Percentiles rank a stretch among this genome's conserved stretches.
These are phyloP conservation scores for Boletus rex-veris DNA, from an alignment of 768 basidiomycete species.

Conservation along the genomic window DNA sequence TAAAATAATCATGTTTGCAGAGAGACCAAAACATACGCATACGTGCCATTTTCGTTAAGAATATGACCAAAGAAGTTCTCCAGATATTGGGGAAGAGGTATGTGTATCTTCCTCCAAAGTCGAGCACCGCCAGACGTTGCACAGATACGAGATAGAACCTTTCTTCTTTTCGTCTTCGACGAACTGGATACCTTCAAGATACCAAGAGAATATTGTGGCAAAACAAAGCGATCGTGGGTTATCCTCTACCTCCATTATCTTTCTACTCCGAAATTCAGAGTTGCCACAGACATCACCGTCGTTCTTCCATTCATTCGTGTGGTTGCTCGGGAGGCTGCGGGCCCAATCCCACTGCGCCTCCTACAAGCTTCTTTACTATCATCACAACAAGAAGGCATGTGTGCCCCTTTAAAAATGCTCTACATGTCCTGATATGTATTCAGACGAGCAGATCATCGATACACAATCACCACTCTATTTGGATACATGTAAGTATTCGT, in stretches of 20 bases:
- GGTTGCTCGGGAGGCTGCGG: slow-evolving; percentile 15
- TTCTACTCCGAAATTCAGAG: neutral
- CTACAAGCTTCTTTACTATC: neutral
- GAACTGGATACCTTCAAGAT: slow-evolving; percentile 68
- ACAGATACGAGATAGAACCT: slow-evolving; percentile 53
- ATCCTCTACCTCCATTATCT: slow-evolving; percentile 24
- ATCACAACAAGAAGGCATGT: slow-evolving; percentile 7
- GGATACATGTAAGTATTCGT: slow-evolving; percentile 26
- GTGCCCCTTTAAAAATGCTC: neutral
- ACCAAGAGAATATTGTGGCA: slow-evolving; percentile 44
- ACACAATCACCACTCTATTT: slow-evolving; percentile 48
- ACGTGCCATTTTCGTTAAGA: slow-evolving; percentile 49
- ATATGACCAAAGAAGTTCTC: slow-evolving; percentile 47
- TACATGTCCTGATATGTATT: neutral
- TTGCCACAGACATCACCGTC: slow-evolving; percentile 49
- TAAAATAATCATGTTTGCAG: slow-evolving; percentile 8
- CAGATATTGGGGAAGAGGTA: slow-evolving; percentile 58
- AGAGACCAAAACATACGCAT: slow-evolving; percentile 39
- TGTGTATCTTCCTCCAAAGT: slow-evolving; percentile 1
- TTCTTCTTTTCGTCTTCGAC: slow-evolving; percentile 63
- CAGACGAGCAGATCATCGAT: slow-evolving; percentile 40
- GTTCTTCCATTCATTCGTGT: slow-evolving; percentile 50
- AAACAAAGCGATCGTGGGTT: slow-evolving; percentile 51
- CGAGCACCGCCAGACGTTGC: neutral
- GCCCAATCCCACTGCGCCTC: neutral